Base-by-base conservation (phyloP, 1,284 basidiomycete species). In the Pseudozyma tsukubaensis region DNA sequence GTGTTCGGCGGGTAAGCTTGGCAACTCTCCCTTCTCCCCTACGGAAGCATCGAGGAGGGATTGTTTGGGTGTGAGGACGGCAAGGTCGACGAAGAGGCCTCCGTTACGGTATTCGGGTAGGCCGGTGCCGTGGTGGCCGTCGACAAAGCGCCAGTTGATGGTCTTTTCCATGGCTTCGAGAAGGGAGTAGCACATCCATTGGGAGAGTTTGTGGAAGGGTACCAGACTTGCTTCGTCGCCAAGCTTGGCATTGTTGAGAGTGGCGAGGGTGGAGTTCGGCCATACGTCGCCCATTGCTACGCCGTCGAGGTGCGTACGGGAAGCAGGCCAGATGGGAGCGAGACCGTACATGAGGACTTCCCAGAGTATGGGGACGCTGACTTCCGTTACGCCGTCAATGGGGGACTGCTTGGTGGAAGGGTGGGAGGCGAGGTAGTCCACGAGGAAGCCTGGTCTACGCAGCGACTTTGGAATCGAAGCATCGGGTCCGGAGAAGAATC, bases 131-230 rank as follows among this genome's bases (percentile, higher is more conserved):
- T 91, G 88, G 78, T 93, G 91, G 48, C 89, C 85, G 2, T 90
- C 93, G 8, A 89, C 89, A 51, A 92, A 89, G 51, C 87, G 86
- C 94, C 94, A 97, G 1, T 89, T 88, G 4, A 94, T 87, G n/a
- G 72, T 78, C 45, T 79, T 65, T 39, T 76, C 69, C 49, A 82
- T 76, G 3, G 73, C 71, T 42, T 76, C 78, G 55, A 77, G 56
- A 24, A 81, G 54, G 8, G 76, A 78, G 52, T 81, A 81, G 55
- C 70, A 74, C 42, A 81, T 50, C 95, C 96, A 98, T 72, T 93
- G 92, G 0, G 92, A 67, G 18, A 98, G 88, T 84, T 97, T 98
- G 87, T 98, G 95, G 87, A 97, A 98, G 0, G 94, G 92, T 3
- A 97, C 93, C 42, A 94, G 87, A 50, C 89, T 39, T 6, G 39